Evolutionary conservation across 345 rosid species (phyloP), one percentile per base, ranked within the genome.

Genomic region (Erysimum cheiranthoides): DNA sequence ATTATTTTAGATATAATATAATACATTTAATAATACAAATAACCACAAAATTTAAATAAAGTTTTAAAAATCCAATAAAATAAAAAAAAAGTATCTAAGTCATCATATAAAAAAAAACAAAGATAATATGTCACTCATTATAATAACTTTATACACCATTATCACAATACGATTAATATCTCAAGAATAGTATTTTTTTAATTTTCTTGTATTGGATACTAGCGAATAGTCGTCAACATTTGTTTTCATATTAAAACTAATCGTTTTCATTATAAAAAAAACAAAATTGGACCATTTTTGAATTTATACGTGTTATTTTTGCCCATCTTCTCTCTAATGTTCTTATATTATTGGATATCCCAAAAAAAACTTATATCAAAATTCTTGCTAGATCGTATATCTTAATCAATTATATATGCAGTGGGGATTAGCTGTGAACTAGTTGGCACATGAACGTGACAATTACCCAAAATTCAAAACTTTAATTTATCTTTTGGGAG

Each of bases 361-460:
- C 9, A 0, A 50, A 18, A 50, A 32, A 27, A 50, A 14, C 8
- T 10, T 9, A 66, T 57, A 57, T 36, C 73, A 69, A 10, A 68
- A 51, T 68, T 49, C 36, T 28, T 16, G 34, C 17, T 36, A 47
- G 66, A 42, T 14, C 50, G 64, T 69, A 46, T 45, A 17, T 16
- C 43, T 31, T 28, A 36, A 28, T 34, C 13, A 54, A 63, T 54
- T 31, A 53, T 21, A 21, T 21, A 21, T 56, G 66, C 36, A 63
- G 66, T 64, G 76, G 61, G 66, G 47, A 16, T 70, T 56, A 77
- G 67, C 80, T 77, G 76, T 70, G 80, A 77, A 61, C 32, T 69
- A n/a, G 79, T 62, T 76, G 79, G 75, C 70, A 69, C 42, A 52
- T 69, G 70, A 78, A 78, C 73, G 49, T 78, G 77, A 68, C 53